Base-by-base conservation (phyloP, 1,284 basidiomycete species). In the Ceratobasidium sp. region DNA sequence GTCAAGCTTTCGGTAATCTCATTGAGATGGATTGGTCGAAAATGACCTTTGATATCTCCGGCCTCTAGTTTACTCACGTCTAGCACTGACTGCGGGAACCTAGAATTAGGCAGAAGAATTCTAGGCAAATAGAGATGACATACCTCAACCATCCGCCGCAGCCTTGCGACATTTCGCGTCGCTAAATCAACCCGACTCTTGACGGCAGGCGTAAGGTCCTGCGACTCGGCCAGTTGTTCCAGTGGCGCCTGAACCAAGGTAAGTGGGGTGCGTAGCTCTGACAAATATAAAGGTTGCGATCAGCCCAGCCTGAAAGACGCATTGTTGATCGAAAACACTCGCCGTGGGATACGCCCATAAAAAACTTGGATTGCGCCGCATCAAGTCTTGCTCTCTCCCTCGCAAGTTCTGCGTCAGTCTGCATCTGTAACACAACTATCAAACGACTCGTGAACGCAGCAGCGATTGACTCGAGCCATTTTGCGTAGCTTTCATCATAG, bases 321-420 rank as follows among this genome's bases (percentile, higher is more conserved):
- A 33, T 33, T 33, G 33, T 33, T 33, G 33, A 4, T 33, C 33
- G 33, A 33, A 33, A 4, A 33, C 4, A 38, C 73, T 20, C 52
- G 57, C 73, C 73, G n/a, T 75, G 73, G 52, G 82, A 83, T 5
- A 81, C 83, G 54, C 83, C 83, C 56, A 81, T 82, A 74, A 84
- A 84, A 77, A 84, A 83, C 1, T 81, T 79, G 2, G 84, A 83
- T 78, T 84, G 84, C 9, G 84, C 84, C 26, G 81, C 79, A 78
- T 84, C 84, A 67, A 84, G 80, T 50, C 81, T 79, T 28, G 80
- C 80, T 7, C 84, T 77, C 65, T 83, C 82, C 40, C 66, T 62
- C 4, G 66, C 66, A 48, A 75, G 68, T 57, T 52, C 77, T 17
- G 56, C 38, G 28, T 80, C 79, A 5, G 78, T 75, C 56, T 80